Conservation (phyloP, 106 monocot genomes). For the Ottelia alismoides region DNA sequence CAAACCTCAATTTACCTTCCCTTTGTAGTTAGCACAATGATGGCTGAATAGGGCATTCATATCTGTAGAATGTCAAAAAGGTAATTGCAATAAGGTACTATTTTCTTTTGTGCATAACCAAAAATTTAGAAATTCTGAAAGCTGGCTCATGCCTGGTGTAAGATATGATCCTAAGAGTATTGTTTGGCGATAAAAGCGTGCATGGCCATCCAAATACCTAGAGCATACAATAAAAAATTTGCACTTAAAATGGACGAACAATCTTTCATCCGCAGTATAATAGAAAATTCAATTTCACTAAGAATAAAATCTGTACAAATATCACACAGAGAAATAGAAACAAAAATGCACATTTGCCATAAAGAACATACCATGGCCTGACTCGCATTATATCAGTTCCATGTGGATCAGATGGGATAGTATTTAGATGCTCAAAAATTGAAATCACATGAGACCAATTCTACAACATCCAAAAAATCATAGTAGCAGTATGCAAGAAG, state of each 20-base stretch:
- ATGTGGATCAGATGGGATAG: conserved; percentile 56
- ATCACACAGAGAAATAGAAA: too few species aligned
- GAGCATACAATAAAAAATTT: too few species aligned
- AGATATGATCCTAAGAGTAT: conserved; percentile 65
- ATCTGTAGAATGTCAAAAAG: conserved; percentile 52
- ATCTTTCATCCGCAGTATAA: too few species aligned
- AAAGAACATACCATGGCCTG: conserved; percentile 56
- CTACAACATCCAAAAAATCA: too few species aligned
- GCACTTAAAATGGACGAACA: too few species aligned
- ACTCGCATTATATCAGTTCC: conserved; percentile 92
- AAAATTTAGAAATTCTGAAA: background rate
- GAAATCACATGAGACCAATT: conserved; percentile 88
- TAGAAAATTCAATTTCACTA: too few species aligned
- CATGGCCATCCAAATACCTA: conserved; percentile 90
- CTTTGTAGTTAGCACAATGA: conserved; percentile 67
- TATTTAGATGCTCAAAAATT: conserved; percentile 74
- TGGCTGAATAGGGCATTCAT: conserved; percentile 87
- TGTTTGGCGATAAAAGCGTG: conserved; percentile 88
- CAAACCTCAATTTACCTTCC: conserved; percentile 50
- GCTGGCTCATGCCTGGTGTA: conserved; percentile 49
- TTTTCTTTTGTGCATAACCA: background rate
- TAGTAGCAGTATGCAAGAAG: too few species aligned
- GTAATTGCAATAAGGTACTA: background rate
- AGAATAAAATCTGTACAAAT: too few species aligned
- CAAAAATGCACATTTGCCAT: too few species aligned